phyloP scores from a whole-genome alignment of 495 filamentous ascomycete species.

The Penicillium silybi region DNA sequence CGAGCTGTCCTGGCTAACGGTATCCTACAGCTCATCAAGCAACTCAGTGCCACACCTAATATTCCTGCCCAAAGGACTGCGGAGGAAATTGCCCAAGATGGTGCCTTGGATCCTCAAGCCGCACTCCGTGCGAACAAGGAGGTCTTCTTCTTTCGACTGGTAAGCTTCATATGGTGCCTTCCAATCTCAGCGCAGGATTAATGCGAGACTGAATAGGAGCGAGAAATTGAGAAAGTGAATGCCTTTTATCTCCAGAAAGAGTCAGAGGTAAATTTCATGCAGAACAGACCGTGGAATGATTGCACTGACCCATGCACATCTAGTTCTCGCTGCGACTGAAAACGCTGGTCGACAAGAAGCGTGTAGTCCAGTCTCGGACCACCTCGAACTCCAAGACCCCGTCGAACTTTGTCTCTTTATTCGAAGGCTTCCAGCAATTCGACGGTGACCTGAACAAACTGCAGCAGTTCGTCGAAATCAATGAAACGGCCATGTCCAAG shows the following conservation, averaged over 20 bases:
- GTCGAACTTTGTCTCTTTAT: constrained; percentile 84
- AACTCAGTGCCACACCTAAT: constrained; percentile 84
- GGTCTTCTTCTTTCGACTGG: constrained; percentile 96
- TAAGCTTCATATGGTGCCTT: constrained; percentile 38
- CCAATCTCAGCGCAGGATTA: background rate
- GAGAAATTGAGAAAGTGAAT: constrained; percentile 98
- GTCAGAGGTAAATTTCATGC: constrained; percentile 67
- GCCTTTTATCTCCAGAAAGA: constrained; percentile 97
- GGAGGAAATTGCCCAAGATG: constrained; percentile 40
- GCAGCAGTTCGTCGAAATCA: constrained; percentile 97
- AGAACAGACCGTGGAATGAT: background rate
- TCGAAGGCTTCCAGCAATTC: constrained; percentile 96
- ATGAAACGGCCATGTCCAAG: constrained; percentile 95
- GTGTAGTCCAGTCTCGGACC: constrained; percentile 72
- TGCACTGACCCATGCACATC: constrained; percentile 3
- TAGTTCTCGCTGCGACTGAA: constrained; percentile 90
- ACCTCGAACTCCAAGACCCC: constrained; percentile 74
- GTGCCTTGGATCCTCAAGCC: constrained; percentile 67
- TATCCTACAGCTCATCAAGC: constrained; percentile 83
- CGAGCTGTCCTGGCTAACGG: constrained; percentile 8
- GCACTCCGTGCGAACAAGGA: constrained; percentile 96
- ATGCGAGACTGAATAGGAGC: constrained; percentile 58
- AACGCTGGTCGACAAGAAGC: constrained; percentile 92
- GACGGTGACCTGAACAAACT: constrained; percentile 94
- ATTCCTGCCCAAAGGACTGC: constrained; percentile 68